Evolutionary conservation across 371 early-diverging fungal species (phyloP), one percentile per base, ranked within the genome.

Genomic region (Lichtheimia corymbifera): DNA sequence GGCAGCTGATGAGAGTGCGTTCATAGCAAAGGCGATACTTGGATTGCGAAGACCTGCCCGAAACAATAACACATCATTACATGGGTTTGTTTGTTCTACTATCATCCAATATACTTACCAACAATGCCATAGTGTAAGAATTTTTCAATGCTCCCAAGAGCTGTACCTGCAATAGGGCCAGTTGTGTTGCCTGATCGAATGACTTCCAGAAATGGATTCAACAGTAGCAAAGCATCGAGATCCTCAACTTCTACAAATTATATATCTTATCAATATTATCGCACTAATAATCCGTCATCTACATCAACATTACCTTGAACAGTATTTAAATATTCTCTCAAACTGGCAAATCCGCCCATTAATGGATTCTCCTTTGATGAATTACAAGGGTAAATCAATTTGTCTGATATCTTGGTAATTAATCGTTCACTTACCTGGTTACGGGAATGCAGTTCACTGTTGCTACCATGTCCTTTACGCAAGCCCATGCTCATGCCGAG

Each of bases 161-260:
- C 96, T 15, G 93, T 88, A 15, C 94, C 91, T 0, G 96, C 94
- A 58, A 97, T 97, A n/a, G 93, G 92, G 3, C 96, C 97, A 14
- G 93, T 95, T 4, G 95, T 95, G 63, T 94, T 93, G 12, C 93
- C 93, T 58, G 93, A 92, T 42, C 89, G 86, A 57, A 98, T 91
- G 6, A 97, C 93, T 50, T 90, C 87, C 45, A 97, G 72, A 66
- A 97, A 98, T 1, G 98, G 98, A 14, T 83, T 84, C 11, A 98
- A 70, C n/a, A 98, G 70, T 18, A 83, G 67, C 4, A 87, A 69
- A 0, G 93, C 89, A 68, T 92, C 93, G 71, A 97, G 68, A 17
- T 83, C 83, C 12, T 41, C 30, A 9, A 75, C 70, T 58, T 80
- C 83, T 82, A 17, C 3, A 52, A 0, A 55, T 11, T 42, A 63